Percentiles rank a stretch among this genome's conserved stretches.
Conservation (phyloP, 495 filamentous ascomycete genomes). For the Chaetomium fimeti region DNA sequence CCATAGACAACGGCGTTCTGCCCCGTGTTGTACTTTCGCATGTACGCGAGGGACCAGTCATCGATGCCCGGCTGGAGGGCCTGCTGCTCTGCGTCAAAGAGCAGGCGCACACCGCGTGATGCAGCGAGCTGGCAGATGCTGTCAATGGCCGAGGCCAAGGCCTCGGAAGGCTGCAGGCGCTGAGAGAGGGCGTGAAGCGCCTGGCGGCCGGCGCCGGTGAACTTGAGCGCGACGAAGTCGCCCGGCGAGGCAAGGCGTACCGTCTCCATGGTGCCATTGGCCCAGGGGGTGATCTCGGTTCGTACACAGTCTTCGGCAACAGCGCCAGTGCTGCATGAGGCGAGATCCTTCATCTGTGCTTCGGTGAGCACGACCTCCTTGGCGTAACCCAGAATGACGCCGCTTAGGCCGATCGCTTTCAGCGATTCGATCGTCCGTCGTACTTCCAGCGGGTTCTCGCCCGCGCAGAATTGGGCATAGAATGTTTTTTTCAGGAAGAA, state of each 20-base stretch:
- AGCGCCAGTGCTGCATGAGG: slow-evolving; percentile 33
- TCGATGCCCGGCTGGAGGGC: slow-evolving; percentile 80
- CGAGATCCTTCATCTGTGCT: slow-evolving; percentile 45
- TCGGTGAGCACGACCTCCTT: slow-evolving; percentile 66
- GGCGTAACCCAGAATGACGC: slow-evolving; percentile 77
- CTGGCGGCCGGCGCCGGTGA: slow-evolving; percentile 84
- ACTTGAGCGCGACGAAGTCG: slow-evolving; percentile 89
- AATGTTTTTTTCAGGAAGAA: slow-evolving; percentile 71
- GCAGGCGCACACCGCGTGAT: slow-evolving; percentile 66
- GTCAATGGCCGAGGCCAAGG: slow-evolving; percentile 67
- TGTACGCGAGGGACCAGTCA: slow-evolving; percentile 75
- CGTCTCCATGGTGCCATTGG: slow-evolving; percentile 70
- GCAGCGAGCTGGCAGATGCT: slow-evolving; percentile 74
- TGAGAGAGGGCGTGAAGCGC: slow-evolving; percentile 64
- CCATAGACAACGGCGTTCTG: slow-evolving; percentile 60
- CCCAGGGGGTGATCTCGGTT: slow-evolving; percentile 70
- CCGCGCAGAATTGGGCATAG: slow-evolving; percentile 83
- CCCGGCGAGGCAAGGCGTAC: slow-evolving; percentile 69
- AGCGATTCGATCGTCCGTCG: slow-evolving; percentile 55
- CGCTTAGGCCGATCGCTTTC: slow-evolving; percentile 66
- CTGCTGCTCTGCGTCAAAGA: slow-evolving; percentile 88
- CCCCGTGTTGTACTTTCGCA: slow-evolving; percentile 68
- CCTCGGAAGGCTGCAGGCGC: slow-evolving; percentile 55
- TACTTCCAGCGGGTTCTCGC: slow-evolving; percentile 64
- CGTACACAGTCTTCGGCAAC: slow-evolving; percentile 47